Evolutionary conservation across 2,329 filamentous ascomycete genomes (phyloP).

Genomic region (Coniosporium tulheliwenetii): DNA sequence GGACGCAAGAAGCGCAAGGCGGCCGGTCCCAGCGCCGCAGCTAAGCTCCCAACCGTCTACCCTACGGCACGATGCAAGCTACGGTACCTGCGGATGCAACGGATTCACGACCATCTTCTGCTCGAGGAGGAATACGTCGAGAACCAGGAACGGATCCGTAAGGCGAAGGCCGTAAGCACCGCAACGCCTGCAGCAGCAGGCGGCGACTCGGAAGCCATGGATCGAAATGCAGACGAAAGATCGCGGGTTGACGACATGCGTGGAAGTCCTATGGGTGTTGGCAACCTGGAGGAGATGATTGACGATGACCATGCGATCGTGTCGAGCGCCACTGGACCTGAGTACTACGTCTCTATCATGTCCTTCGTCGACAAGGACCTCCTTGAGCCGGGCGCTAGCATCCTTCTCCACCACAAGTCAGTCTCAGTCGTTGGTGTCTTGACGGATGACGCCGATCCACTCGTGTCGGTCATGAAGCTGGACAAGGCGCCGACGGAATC

Average conservation of each 20-base stretch:
- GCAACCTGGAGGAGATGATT: constrained; percentile 95
- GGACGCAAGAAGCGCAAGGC: constrained; percentile 98
- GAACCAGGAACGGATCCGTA: constrained; percentile 92
- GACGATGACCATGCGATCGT: constrained; percentile 99
- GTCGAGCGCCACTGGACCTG: constrained; percentile 88
- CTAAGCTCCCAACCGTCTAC: constrained; percentile 87
- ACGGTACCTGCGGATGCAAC: constrained; percentile 91
- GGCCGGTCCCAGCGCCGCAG: constrained; percentile 81
- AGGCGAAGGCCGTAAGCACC: constrained; percentile 71
- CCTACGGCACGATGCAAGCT: constrained; percentile 97
- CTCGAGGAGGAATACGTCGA: constrained; percentile 98
- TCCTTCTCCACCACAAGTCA: constrained; percentile 91
- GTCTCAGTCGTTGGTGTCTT: constrained; percentile 95
- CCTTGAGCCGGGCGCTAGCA: constrained; percentile 87
- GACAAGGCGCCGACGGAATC: constrained; percentile 98
- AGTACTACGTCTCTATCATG: constrained; percentile 99
- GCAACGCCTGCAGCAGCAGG: constrained; percentile 39
- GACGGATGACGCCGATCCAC: constrained; percentile 87
- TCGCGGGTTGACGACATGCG: constrained; percentile 95
- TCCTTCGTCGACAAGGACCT: constrained; percentile 99
- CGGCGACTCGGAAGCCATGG: constrained; percentile 59
- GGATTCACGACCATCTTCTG: constrained; percentile 91
- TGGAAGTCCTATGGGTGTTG: constrained; percentile 95
- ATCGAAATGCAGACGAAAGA: constrained; percentile 87
- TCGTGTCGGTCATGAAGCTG: constrained; percentile 97